A percentile compares a stretch with the other conserved stretches of the same genome.
Evolutionary conservation across 2,329 filamentous ascomycete species (phyloP).

Genomic region (Claviceps lovelessii): DNA sequence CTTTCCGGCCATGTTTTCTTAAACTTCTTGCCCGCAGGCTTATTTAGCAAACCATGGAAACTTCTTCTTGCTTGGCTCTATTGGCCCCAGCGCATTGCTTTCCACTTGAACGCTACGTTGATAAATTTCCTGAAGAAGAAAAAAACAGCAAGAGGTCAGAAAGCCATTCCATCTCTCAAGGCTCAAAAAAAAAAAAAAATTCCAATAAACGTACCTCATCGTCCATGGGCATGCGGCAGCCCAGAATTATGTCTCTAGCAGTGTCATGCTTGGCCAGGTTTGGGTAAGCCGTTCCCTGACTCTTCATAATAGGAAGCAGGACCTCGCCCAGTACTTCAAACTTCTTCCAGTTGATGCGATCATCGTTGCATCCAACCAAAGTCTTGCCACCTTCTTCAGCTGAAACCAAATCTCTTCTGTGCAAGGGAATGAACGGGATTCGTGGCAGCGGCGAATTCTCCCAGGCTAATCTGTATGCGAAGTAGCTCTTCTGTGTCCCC

Average conservation of each 20-base stretch:
- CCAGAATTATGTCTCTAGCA: conserved; percentile 61
- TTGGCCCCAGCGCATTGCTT: conserved; percentile 28
- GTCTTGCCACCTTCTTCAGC: conserved; percentile 88
- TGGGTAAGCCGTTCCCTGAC: conserved; percentile 71
- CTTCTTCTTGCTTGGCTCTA: conserved; percentile 45
- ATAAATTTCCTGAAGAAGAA: conserved; percentile 41
- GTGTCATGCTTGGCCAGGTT: conserved; percentile 55
- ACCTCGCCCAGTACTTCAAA: conserved; percentile 94
- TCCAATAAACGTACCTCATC: conserved; percentile 57
- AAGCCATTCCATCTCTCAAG: background rate
- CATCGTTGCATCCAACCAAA: conserved; percentile 58
- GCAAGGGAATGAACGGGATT: conserved; percentile 86
- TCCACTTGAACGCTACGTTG: conserved; percentile 47
- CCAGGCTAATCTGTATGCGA: conserved; percentile 93
- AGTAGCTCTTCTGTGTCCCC: conserved; percentile 83
- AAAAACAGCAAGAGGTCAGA: background rate
- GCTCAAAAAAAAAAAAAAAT: background rate
- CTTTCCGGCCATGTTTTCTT: conserved; percentile 5
- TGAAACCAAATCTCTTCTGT: conserved; percentile 76
- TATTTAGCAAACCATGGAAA: conserved; percentile 51
- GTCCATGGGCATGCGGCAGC: conserved; percentile 68
- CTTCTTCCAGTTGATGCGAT: conserved; percentile 92
- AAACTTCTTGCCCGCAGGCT: conserved; percentile 15
- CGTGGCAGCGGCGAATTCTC: conserved; percentile 82
- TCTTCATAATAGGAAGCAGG: conserved; percentile 77